These are phyloP conservation scores for Straminergon stramineum DNA, from an alignment of 225 moss, liverwort and hornwort genomes.

Conservation along the genomic window DNA sequence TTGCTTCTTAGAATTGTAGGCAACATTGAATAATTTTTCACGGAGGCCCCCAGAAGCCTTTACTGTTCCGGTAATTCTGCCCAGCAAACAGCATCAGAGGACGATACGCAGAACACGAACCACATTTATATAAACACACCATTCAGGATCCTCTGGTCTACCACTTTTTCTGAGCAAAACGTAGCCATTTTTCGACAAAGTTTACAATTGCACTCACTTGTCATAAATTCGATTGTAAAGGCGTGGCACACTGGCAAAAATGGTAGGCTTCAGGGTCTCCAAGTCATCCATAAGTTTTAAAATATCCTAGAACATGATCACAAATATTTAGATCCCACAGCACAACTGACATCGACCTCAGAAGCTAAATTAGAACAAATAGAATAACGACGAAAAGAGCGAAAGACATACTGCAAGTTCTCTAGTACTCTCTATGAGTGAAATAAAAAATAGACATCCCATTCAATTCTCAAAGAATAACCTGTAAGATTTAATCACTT, in stretches of 20 bases:
- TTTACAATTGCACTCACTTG: slow-evolving; percentile 30
- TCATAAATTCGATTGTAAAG: slow-evolving; percentile 96
- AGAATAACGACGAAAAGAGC: background rate
- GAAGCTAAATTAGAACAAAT: background rate
- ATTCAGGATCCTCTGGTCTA: background rate
- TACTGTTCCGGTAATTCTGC: slow-evolving; percentile 65
- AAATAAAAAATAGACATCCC: background rate
- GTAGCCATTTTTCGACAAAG: background rate
- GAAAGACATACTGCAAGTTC: background rate
- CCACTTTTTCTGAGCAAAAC: background rate
- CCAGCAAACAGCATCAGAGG: background rate
- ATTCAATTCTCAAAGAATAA: background rate
- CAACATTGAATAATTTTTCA: slow-evolving; percentile 79
- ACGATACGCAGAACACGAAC: background rate
- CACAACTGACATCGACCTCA: background rate
- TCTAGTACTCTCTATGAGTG: background rate
- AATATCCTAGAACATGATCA: slow-evolving; percentile 44
- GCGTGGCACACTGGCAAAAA: slow-evolving; percentile 86
- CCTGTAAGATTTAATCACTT: background rate
- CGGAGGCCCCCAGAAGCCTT: slow-evolving; percentile 69
- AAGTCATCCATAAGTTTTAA: slow-evolving; percentile 88
- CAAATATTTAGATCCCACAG: background rate
- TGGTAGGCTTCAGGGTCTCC: slow-evolving; percentile 65
- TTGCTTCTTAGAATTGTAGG: slow-evolving; percentile 85
- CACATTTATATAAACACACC: background rate